Evolutionary conservation across 176 grass and related monocot genomes (phyloP), one percentile per base, ranked within the genome.

Genomic region (Musa beccarii): DNA sequence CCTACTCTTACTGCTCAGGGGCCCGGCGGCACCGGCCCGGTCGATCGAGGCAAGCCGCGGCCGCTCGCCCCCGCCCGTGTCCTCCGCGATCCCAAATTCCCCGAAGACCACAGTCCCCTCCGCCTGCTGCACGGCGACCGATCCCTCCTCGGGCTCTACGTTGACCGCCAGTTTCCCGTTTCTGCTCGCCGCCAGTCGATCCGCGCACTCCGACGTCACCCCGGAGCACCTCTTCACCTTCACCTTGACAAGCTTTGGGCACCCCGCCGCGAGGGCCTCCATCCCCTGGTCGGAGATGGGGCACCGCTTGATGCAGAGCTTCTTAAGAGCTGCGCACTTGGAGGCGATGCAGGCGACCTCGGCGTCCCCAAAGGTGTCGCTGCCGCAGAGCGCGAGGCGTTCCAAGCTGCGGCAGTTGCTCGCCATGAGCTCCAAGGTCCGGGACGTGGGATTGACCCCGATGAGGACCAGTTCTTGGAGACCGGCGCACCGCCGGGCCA

Each of bases 401-500:
- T 34, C 29, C 29, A 34, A 34, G 3, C 29, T 34, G 3, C 29
- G 3, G 29, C 92, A 96, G 34, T 87, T 75, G 49, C 84, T 85
- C 16, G 89, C 92, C 21, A 96, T 82, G 84, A 92, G 83, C 49
- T 78, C 77, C 8, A 96, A 77, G 77, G 84, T 92, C 63, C 79
- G 67, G 12, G 84, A 84, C 0, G 92, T 96, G 25, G 89, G 92
- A 59, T 96, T 92, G 78, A 96, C 87, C 52, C 92, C 92, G 22
- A 96, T 92, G 80, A 96, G 63, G 21, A 96, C 92, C 5, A 96
- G 87, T 63, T 96, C 92, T 72, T 89, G 92, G 59, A 96, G 83
- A 26, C 89, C 82, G 0, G 76, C 78, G 79, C 92, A 96, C n/a
- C 78, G 79, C 20, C 76, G 76, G 0, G 89, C 92, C 0, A 96